Evolutionary conservation across 2,329 filamentous ascomycete species (phyloP), one percentile per base, ranked within the genome.

Genomic region (Pseudogymnoascus destructans): DNA sequence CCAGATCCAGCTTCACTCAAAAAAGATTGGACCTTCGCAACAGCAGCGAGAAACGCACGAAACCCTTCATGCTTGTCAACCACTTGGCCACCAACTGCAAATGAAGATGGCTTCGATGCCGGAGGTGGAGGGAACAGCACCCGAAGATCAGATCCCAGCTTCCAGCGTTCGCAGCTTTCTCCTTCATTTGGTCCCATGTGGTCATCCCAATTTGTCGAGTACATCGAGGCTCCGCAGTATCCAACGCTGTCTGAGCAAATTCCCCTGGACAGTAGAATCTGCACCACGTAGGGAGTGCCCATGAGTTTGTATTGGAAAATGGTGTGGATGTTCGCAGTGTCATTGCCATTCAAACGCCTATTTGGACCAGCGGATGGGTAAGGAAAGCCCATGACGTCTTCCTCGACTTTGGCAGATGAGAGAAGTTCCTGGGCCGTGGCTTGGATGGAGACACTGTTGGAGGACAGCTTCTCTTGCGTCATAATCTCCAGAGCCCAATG

Each of bases 191-290:
- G 15, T 23, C 35, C 36, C 59, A 60, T 58, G 10, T 58, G 19
- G 25, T 42, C 25, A 35, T 35, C 57, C 68, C 68, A 70, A 7
- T 60, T 52, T 2, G 59, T 63, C 57, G 67, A 63, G 36, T 63
- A 68, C 62, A 69, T 63, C 1, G 66, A 63, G 5, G 69, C 62
- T 36, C 64, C 61, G 9, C 64, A 63, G 38, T 58, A 57, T 13
- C n/a, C 6, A n/a, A 6, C 36, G 7, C 64, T 67, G n/a, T 62
- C 57, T 3, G 36, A 10, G 5, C 61, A 61, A 52, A 52, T 5
- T 58, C n/a, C 67, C 66, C 69, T 36, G 56, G 56, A n/a, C 66
- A 64, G 58, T 68, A 66, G 19, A 70, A 69, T 61, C 21, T 70
- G 67, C 2, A 70, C 49, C 32, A 66, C 58, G 58, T 67, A 67